Evolutionary conservation across 2,329 filamentous ascomycete species (phyloP).

Genomic region (Penicillium rolfsii): DNA sequence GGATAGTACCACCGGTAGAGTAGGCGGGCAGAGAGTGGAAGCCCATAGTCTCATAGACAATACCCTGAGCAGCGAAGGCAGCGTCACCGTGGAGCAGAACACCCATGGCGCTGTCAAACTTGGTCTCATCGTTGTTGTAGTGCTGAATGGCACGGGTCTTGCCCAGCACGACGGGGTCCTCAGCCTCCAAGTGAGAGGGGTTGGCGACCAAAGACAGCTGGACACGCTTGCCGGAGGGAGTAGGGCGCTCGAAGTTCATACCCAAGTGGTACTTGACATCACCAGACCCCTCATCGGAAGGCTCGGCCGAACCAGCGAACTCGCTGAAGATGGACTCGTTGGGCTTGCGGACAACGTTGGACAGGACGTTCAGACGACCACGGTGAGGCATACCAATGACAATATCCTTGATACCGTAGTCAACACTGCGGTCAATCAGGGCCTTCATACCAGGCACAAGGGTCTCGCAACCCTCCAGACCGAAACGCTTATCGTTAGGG

Average conservation of each 20-base stretch:
- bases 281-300: conserved; percentile 92
- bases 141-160: conserved; percentile 98
- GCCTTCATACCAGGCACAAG: conserved; percentile 99
- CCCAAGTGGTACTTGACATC: conserved; percentile 99
- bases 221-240: conserved; percentile 97
- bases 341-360: conserved; percentile 97
- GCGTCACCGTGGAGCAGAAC: conserved; percentile 96
- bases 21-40: conserved; percentile 96
- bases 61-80: conserved; percentile 92
- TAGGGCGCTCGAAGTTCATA: conserved; percentile 99
- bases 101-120: conserved; percentile 88
- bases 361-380: conserved; percentile 95
- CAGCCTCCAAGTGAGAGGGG: conserved; percentile 95
- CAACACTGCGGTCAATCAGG: conserved; percentile 94
- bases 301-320: conserved; percentile 84
- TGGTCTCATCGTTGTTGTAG: conserved; percentile 95
- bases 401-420: conserved; percentile 98
- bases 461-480: conserved; percentile 94
- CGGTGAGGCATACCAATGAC: conserved; percentile 99
- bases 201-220: conserved; percentile 98
- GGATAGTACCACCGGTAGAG: conserved; percentile 95
- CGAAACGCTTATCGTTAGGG: conserved; percentile 99
- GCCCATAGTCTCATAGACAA: conserved; percentile 98
- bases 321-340: conserved; percentile 99
- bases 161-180: conserved; percentile 95